phyloP scores from a whole-genome alignment of 140 eudicot genomes.

The Anethum foeniculum region DNA sequence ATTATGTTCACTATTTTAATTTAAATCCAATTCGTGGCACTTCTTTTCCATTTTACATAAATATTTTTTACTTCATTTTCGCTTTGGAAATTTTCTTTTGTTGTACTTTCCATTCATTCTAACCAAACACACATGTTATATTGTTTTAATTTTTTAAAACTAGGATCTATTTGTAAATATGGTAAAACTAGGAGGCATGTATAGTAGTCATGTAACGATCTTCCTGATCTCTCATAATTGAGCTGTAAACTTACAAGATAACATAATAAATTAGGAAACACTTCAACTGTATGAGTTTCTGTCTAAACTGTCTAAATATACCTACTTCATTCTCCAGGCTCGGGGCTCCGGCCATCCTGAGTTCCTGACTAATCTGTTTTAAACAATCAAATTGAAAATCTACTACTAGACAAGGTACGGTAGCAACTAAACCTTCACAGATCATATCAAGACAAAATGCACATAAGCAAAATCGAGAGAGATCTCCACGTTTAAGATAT shows the following conservation, averaged over 20 bases:
- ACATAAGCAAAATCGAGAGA: not conserved
- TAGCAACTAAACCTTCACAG: not conserved
- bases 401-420: not conserved
- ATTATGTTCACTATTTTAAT: too few relatives aligned
- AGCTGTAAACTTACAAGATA: not conserved
- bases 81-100: too few relatives aligned
- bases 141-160: too few relatives aligned
- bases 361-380: not conserved
- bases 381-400: not conserved
- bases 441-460: not conserved
- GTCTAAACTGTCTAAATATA: not conserved
- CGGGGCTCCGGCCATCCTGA: not conserved
- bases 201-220: not conserved
- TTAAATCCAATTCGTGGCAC: too few relatives aligned
- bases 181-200: not conserved
- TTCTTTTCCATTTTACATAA: too few relatives aligned
- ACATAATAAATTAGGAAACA: not conserved
- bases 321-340: not conserved
- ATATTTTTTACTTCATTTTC: too few relatives aligned
- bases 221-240: not conserved
- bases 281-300: not conserved
- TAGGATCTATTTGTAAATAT: too few relatives aligned
- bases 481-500: conserved; percentile 1
- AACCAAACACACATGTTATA: too few relatives aligned
- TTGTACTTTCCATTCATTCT: too few relatives aligned